A percentile compares a stretch with the other conserved stretches of the same genome.
Conservation (phyloP, 139 green algal genomes). For the Astrephomene gubernaculifera region DNA sequence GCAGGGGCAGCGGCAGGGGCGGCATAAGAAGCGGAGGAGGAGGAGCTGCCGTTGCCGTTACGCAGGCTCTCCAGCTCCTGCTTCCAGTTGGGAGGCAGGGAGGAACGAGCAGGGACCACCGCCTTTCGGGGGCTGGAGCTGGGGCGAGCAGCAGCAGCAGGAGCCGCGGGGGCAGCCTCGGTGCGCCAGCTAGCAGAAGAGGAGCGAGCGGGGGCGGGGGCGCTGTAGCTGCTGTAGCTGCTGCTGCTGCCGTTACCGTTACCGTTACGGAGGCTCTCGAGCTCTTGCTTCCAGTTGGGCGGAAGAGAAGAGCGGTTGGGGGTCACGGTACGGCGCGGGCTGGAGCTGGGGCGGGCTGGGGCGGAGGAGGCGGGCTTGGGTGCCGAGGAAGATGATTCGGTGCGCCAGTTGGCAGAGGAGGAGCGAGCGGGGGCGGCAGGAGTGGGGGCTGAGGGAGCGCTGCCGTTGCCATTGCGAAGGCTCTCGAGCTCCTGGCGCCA, state of each 20-base stretch:
- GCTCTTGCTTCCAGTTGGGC: conserved; percentile 41
- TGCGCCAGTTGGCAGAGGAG: background rate
- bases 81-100: conserved; percentile 45
- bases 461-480: conserved; percentile 23
- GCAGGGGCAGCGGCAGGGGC: background rate
- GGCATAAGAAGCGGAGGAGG: background rate
- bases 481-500: conserved; percentile 38
- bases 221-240: too few species aligned
- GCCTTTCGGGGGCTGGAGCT: conserved; percentile 13
- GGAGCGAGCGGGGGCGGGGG: conserved; percentile 9
- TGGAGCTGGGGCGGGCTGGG: background rate
- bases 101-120: background rate
- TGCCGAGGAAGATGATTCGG: too few species aligned
- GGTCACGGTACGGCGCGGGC: background rate
- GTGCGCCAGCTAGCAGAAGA: conserved; percentile 12
- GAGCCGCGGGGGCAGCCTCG: background rate
- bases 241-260: too few species aligned
- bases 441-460: background rate
- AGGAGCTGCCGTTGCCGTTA: conserved; percentile 4
- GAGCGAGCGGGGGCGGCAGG: background rate
- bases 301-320: conserved; percentile 25
- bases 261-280: conserved; percentile 19
- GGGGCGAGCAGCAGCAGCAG: conserved; percentile 1
- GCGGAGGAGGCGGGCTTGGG: background rate
- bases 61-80: conserved; percentile 38